phyloP scores from a whole-genome alignment of 345 rosid genomes.

The Populus deltoides region DNA sequence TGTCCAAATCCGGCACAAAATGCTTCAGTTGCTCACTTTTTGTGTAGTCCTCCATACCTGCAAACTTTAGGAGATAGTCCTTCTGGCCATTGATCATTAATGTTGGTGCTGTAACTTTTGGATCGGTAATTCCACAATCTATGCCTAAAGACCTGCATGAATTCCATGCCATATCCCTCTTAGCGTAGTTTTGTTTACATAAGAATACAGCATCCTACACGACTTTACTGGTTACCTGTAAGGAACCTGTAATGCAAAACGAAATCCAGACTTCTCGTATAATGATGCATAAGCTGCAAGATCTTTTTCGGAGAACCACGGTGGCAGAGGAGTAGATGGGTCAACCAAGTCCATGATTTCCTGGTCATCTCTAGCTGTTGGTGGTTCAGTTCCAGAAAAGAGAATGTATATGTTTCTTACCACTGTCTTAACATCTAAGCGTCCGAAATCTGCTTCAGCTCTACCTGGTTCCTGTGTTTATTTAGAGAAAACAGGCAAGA shows the following conservation, averaged over 20 bases:
- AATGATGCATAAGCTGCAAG: slow-evolving; percentile 25
- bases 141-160: slow-evolving; percentile 2
- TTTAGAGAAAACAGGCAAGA: neutral
- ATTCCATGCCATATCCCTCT: neutral
- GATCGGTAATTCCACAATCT: slow-evolving; percentile 14
- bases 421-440: slow-evolving; percentile 19
- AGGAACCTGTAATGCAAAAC: slow-evolving; percentile 23
- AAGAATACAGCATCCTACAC: neutral
- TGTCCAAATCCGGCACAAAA: slow-evolving; percentile 23
- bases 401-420: slow-evolving; percentile 16
- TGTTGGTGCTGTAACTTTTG: slow-evolving; percentile 20
- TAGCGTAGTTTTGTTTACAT: neutral
- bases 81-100: slow-evolving; percentile 22
- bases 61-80: slow-evolving; percentile 18
- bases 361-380: slow-evolving; percentile 17
- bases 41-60: slow-evolving; percentile 23
- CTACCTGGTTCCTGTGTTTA: slow-evolving; percentile 17
- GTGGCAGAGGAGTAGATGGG: slow-evolving; percentile 20
- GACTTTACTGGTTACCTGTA: slow-evolving; percentile 15
- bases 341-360: slow-evolving; percentile 32
- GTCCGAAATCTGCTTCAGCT: slow-evolving; percentile 21
- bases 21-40: slow-evolving; percentile 17
- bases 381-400: slow-evolving; percentile 13
- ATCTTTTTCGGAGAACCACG: slow-evolving; percentile 20
- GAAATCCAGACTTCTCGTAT: slow-evolving; percentile 28